A percentile compares a stretch with the other conserved stretches of the same genome.
These are phyloP conservation scores for Nematodospora anomalae DNA, from an alignment of 1,139 yeast species.

Conservation along the genomic window DNA sequence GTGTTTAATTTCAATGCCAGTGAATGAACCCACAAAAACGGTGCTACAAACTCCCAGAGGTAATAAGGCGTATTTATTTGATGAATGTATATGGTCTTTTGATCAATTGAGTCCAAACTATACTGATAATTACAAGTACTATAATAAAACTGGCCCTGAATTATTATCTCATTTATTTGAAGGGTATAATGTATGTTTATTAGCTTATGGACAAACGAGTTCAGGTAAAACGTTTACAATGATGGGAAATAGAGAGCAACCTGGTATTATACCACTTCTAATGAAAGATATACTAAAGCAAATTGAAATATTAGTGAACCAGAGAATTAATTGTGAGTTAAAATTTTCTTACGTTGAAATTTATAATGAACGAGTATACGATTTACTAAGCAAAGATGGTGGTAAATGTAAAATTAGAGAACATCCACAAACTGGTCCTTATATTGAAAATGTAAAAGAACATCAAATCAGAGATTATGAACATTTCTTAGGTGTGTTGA, in stretches of 20 bases:
- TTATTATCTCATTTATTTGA: constrained; percentile 61
- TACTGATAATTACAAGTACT: constrained; percentile 52
- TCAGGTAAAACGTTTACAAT: constrained; percentile 71
- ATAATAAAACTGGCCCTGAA: constrained; percentile 53
- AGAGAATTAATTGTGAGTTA: constrained; percentile 52
- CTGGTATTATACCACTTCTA: constrained; percentile 63
- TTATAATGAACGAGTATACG: constrained; percentile 70
- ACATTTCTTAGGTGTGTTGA: constrained; percentile 46
- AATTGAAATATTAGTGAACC: constrained; percentile 38
- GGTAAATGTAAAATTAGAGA: constrained; percentile 54
- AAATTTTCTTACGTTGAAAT: constrained; percentile 66
- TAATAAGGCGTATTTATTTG: constrained; percentile 48
- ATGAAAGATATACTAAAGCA: constrained; percentile 53
- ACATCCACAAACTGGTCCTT: constrained; percentile 63
- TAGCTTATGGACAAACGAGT: constrained; percentile 82
- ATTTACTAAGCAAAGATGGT: constrained; percentile 37
- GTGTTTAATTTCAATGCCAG: constrained; percentile 35
- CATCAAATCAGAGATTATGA: constrained; percentile 40
- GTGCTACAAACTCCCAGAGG: constrained; percentile 22
- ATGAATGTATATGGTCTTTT: constrained; percentile 61
- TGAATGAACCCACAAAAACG: constrained; percentile 21
- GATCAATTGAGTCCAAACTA: constrained; percentile 33
- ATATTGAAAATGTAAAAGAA: constrained; percentile 63
- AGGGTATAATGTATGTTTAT: constrained; percentile 72
- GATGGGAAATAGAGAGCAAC: constrained; percentile 57